These are phyloP conservation scores for Tulasnella sp. DNA, from an alignment of 768 basidiomycete species.

Conservation along the genomic window DNA sequence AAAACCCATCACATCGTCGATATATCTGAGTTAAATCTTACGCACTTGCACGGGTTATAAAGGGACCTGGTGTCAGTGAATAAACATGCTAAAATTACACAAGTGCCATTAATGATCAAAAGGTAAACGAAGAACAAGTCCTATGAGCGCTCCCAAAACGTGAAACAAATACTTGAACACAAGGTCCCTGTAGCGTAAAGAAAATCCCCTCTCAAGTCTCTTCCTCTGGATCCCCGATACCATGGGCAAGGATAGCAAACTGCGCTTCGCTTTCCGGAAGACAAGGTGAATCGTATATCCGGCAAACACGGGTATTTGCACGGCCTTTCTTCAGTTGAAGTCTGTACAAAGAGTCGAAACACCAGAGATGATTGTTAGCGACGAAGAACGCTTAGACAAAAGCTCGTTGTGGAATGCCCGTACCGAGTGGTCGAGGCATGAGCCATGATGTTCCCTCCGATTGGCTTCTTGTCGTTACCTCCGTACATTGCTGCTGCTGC, in stretches of 20 bases:
- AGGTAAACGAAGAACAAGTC: not conserved
- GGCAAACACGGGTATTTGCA: conserved; percentile 86
- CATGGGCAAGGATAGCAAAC: conserved; percentile 85
- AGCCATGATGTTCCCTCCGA: conserved; percentile 98
- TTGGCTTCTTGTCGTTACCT: conserved; percentile 93
- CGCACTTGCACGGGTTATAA: too few relatives aligned
- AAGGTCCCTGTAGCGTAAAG: not conserved
- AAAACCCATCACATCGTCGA: too few relatives aligned
- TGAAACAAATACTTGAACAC: not conserved
- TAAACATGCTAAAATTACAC: not conserved
- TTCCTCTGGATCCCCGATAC: conserved; percentile 93
- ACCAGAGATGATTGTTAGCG: conserved; percentile 5
- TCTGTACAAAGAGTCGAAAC: conserved; percentile 34
- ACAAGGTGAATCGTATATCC: conserved; percentile 97
- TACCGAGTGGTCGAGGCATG: conserved; percentile 97
- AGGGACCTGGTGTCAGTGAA: not conserved
- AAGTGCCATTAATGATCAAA: not conserved
- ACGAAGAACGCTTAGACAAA: not conserved
- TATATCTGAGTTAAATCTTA: too few relatives aligned
- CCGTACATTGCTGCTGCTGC: conserved; percentile 83
- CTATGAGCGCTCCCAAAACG: not conserved
- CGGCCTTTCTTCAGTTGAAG: conserved; percentile 88
- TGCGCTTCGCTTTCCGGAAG: conserved; percentile 93
- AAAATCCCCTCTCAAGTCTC: conserved; percentile 35
- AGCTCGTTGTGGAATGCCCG: conserved; percentile 17